Evolutionary conservation across 805 yeast genomes (phyloP), one percentile per base, ranked within the genome.

Genomic region (Nematodospora valgi): DNA sequence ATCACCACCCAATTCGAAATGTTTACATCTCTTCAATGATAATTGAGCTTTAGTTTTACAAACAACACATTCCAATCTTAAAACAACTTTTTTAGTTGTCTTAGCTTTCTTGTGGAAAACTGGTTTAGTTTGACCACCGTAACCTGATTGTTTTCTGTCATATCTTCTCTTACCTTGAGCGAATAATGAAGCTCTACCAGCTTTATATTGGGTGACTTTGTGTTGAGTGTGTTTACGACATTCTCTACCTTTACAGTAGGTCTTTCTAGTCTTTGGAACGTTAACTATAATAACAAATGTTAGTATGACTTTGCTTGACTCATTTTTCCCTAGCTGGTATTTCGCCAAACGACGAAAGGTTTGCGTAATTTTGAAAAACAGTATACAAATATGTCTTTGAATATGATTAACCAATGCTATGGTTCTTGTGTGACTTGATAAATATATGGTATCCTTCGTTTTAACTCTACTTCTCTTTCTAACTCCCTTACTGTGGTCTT

Each of bases 131-230:
- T 93, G 99, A 86, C 99, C 99, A 86, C 99, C 99, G 78, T 81
- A 93, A 88, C 98, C 98, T 64, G 85, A 70, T 80, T 93, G 98
- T 78, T 93, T 93, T 78, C 99, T 96, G 91, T 93, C 98, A 80
- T 93, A 93, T 82, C 99, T 89, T 82, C 99, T 88, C 91, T 94
- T 93, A 84, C 99, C 99, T 80, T 93, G 98, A 60, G 98, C 96
- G 69, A 81, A 88, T 64, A 89, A 82, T 53, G 98, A 91, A 71
- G 98, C 98, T 81, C 93, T 93, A 78, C 99, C 98, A 70, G 98
- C 96, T 76, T 93, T 93, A 94, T 93, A 93, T 81, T 93, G 99
- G 74, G 99, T 91, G 68, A 93, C 98, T 82, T 91, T 93, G 95
- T 93, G 98, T 78, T 88, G 97, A 66, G 98, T 91, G 93, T 93